A percentile compares a stretch with the other conserved stretches of the same genome.
Conservation (phyloP, 768 basidiomycete genomes). For the Hortiboletus campestris region DNA sequence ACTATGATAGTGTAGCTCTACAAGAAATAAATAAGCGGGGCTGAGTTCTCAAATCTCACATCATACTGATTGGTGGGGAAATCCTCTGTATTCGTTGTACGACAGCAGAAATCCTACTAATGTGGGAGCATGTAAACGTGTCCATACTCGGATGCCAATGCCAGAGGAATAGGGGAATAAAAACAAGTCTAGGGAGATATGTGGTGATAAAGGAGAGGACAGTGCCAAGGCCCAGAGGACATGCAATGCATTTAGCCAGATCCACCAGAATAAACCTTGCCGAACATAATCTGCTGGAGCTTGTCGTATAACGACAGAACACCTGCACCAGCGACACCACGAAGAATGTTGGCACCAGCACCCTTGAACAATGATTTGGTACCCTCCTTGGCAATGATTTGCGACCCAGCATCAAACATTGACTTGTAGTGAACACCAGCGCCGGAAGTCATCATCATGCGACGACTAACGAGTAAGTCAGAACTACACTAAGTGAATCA, state of each 20-base stretch:
- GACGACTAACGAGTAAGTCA: constrained; percentile 67
- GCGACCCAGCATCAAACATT: constrained; percentile 95
- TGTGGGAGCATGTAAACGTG: constrained; percentile 22
- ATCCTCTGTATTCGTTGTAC: constrained; percentile 17
- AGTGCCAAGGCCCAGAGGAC: constrained; percentile 29
- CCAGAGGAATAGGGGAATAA: constrained; percentile 29
- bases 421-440: constrained; percentile 96
- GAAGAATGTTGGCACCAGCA: constrained; percentile 93
- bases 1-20: too few species aligned
- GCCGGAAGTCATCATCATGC: constrained; percentile 99
- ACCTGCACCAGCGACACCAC: constrained; percentile 99
- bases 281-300: constrained; percentile 93
- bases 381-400: constrained; percentile 96
- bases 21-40: background rate
- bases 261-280: constrained; percentile 99
- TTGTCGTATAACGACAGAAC: constrained; percentile 99
- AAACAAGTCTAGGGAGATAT: constrained; percentile 35
- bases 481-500: background rate
- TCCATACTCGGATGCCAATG: constrained; percentile 23
- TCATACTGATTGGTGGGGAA: background rate
- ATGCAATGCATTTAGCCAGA: constrained; percentile 25
- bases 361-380: constrained; percentile 97
- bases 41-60: background rate
- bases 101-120: constrained; percentile 17
- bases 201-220: constrained; percentile 30